These are phyloP conservation scores for Quercus dentata DNA, from an alignment of 306 rosid genomes.

Conservation along the genomic window DNA sequence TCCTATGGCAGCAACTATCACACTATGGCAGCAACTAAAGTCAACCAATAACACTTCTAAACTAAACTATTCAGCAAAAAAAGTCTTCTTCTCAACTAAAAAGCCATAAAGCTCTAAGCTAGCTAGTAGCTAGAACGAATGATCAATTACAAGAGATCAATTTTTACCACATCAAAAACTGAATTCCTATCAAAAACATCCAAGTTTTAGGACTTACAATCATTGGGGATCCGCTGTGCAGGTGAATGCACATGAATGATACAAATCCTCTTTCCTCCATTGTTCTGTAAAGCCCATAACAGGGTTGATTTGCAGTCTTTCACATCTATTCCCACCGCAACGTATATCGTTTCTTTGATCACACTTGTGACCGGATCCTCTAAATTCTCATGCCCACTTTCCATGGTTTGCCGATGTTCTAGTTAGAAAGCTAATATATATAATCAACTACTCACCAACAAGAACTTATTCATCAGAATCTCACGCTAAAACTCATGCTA, in stretches of 20 bases:
- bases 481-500: no score
- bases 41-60: no score
- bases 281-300: slow-evolving; percentile 65
- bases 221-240: slow-evolving; percentile 51
- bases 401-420: slow-evolving; percentile 17
- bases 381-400: slow-evolving; percentile 30
- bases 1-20: no score
- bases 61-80: no score
- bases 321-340: slow-evolving; percentile 60
- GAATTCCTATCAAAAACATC: neutral
- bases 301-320: slow-evolving; percentile 56
- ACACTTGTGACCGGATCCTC: slow-evolving; percentile 33
- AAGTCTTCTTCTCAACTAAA: no score
- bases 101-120: no score
- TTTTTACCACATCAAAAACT: neutral
- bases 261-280: slow-evolving; percentile 69
- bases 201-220: slow-evolving; percentile 36
- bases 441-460: no score
- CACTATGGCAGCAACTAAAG: no score
- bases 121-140: no score
- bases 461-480: no score
- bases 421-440: no score
- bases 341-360: slow-evolving; percentile 42
- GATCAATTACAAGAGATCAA: neutral
- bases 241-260: slow-evolving; percentile 63